These are phyloP conservation scores for Eimeria necatrix DNA, from an alignment of 169 alveolate genomes.

Conservation along the genomic window DNA sequence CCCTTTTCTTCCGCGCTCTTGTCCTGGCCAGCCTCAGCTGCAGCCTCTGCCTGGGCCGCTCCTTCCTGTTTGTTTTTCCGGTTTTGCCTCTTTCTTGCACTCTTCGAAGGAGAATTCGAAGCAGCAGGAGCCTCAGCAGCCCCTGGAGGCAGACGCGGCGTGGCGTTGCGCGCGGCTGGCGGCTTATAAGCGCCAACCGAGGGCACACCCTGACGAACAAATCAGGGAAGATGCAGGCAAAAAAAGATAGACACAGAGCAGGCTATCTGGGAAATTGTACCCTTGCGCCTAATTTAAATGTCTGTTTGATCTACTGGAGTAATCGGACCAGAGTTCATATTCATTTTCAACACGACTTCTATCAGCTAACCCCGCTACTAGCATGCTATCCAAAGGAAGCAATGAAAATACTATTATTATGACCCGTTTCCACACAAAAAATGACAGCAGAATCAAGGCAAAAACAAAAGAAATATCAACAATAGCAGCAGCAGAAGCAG, in stretches of 20 bases:
- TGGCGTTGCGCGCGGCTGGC: not conserved
- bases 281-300: no score
- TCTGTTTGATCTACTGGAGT: no score
- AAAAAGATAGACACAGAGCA: not conserved
- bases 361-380: no score
- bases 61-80: constrained; percentile 5
- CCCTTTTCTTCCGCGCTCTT: no score
- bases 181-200: constrained; percentile 23
- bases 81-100: not conserved
- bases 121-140: constrained; percentile 25
- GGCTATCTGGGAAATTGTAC: not conserved
- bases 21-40: no score
- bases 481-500: no score
- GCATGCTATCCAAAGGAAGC: no score
- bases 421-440: not conserved
- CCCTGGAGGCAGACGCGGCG: not conserved
- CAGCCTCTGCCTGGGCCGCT: no score
- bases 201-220: not conserved
- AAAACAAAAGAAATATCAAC: not conserved
- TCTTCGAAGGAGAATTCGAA: not conserved
- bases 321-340: no score
- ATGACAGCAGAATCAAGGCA: not conserved
- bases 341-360: no score
- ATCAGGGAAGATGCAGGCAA: not conserved
- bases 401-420: not conserved